Percentiles rank a stretch among this genome's conserved stretches.
These are phyloP conservation scores for Dichotomocladium elegans DNA, from an alignment of 371 early-diverging fungal species.

Conservation along the genomic window DNA sequence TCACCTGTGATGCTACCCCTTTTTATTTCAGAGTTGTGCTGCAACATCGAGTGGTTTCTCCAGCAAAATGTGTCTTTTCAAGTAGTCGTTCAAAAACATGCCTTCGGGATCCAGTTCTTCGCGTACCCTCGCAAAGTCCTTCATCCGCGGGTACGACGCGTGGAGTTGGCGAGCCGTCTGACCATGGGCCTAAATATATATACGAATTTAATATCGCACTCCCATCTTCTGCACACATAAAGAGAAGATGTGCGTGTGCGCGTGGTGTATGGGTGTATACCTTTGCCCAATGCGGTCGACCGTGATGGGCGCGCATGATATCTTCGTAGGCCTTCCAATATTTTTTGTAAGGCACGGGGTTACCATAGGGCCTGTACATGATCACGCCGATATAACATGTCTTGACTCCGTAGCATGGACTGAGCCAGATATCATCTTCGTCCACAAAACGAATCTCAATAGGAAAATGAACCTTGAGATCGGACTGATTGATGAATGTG, in stretches of 20 bases:
- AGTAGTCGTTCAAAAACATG: constrained; percentile 73
- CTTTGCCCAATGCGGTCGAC: constrained; percentile 89
- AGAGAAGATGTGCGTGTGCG: no score
- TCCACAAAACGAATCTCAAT: constrained; percentile 80
- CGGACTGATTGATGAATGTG: constrained; percentile 50
- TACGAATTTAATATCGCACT: neutral
- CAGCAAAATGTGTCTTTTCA: constrained; percentile 49
- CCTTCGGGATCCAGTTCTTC: constrained; percentile 65
- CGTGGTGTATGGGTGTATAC: constrained; percentile 24
- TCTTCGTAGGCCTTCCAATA: constrained; percentile 77
- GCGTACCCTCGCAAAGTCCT: constrained; percentile 58
- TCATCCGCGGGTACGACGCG: constrained; percentile 63
- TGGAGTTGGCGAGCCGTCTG: constrained; percentile 53
- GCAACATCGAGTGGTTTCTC: neutral
- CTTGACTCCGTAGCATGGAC: constrained; percentile 66
- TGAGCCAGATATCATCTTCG: constrained; percentile 76
- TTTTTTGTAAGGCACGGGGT: constrained; percentile 67
- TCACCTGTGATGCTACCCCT: no score
- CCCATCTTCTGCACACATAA: neutral
- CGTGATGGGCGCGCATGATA: constrained; percentile 69
- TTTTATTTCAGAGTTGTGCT: no score
- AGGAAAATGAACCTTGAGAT: constrained; percentile 69
- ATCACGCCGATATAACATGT: constrained; percentile 84
- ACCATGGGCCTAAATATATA: constrained; percentile 48
- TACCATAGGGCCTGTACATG: constrained; percentile 80